Percentiles rank a stretch among this genome's conserved stretches.
Conservation (phyloP, 2,329 filamentous ascomycete genomes). For the Fusarium nisikadoi region DNA sequence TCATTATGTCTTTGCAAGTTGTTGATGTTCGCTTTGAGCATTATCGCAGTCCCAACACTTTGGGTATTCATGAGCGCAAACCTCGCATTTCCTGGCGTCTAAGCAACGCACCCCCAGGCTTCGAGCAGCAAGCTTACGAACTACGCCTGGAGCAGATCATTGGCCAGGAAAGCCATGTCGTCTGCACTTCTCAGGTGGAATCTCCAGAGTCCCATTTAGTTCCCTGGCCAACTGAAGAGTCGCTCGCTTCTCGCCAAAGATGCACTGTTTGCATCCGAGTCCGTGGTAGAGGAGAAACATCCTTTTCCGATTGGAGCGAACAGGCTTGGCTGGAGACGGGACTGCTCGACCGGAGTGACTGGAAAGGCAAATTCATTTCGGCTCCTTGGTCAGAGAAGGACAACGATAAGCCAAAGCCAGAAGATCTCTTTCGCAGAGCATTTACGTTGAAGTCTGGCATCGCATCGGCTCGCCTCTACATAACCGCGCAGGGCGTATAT, state of each 20-base stretch:
- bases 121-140: constrained; percentile 32
- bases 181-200: not conserved
- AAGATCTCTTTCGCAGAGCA: constrained; percentile 30
- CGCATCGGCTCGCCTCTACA: constrained; percentile 50
- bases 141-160: not conserved
- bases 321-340: constrained; percentile 23
- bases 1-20: constrained; percentile 20
- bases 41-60: constrained; percentile 20
- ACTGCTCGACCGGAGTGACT: constrained; percentile 19
- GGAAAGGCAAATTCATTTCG: constrained; percentile 25
- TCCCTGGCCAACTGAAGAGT: constrained; percentile 13
- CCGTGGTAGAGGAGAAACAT: constrained; percentile 5
- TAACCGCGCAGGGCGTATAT: constrained; percentile 59
- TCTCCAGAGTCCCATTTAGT: constrained; percentile 16
- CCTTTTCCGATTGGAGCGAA: constrained; percentile 25
- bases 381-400: constrained; percentile 31
- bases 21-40: constrained; percentile 32
- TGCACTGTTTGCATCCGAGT: constrained; percentile 16
- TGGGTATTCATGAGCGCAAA: constrained; percentile 28
- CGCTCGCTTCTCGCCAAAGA: constrained; percentile 18
- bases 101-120: constrained; percentile 18
- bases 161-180: not conserved
- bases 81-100: constrained; percentile 37
- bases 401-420: constrained; percentile 26
- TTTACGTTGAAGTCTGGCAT: not conserved